phyloP scores from a whole-genome alignment of 2,329 filamentous ascomycete species.

The Aspergillus versicolor region DNA sequence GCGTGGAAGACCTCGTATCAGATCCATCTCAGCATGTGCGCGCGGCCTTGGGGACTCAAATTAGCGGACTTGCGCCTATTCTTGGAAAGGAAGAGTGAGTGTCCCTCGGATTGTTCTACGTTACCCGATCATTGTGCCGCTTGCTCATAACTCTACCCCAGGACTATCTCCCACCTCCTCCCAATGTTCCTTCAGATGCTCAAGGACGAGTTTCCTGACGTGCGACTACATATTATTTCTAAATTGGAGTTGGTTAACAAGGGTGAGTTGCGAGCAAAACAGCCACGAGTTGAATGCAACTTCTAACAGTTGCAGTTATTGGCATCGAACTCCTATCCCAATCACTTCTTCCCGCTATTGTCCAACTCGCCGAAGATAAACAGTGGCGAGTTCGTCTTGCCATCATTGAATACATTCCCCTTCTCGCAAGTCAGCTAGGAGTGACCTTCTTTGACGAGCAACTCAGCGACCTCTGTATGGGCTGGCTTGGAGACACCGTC shows the following conservation, averaged over 20 bases:
- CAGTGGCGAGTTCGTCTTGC: conserved; percentile 97
- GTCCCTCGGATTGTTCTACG: background rate
- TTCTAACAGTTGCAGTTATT: conserved; percentile 65
- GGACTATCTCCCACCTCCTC: conserved; percentile 91
- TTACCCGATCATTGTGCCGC: background rate
- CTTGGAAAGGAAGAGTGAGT: conserved; percentile 94
- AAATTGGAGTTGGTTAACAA: conserved; percentile 98
- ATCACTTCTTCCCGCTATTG: conserved; percentile 93
- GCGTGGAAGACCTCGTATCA: conserved; percentile 91
- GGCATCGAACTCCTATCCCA: conserved; percentile 96
- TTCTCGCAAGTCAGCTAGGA: conserved; percentile 91
- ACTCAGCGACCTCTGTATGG: conserved; percentile 92
- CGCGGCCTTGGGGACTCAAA: conserved; percentile 91
- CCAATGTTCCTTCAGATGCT: conserved; percentile 99
- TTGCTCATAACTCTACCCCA: conserved; percentile 38
- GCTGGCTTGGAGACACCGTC: conserved; percentile 96
- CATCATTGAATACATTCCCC: conserved; percentile 98
- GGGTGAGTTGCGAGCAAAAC: conserved; percentile 52
- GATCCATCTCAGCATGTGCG: conserved; percentile 97
- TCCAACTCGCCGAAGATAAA: conserved; percentile 97
- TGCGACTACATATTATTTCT: conserved; percentile 98
- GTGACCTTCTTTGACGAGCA: conserved; percentile 99
- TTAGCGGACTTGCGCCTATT: conserved; percentile 93
- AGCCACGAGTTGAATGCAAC: background rate
- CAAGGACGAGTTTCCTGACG: conserved; percentile 98